phyloP scores from a whole-genome alignment of 2,329 filamentous ascomycete genomes.

The Fusarium tuaranense region DNA sequence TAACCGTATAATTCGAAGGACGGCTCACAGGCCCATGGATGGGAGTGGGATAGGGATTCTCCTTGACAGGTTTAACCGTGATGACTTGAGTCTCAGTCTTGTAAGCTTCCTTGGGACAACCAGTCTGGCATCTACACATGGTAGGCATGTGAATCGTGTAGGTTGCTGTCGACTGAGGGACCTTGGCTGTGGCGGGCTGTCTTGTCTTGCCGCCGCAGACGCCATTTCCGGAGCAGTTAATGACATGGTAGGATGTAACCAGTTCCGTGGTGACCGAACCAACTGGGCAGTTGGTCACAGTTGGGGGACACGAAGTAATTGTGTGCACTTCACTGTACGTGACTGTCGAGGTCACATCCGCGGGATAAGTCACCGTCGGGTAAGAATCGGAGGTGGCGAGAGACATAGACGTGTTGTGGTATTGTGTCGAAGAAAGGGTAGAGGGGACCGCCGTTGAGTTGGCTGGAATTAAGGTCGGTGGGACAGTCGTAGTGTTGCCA shows the following conservation, averaged over 20 bases:
- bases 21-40: not conserved
- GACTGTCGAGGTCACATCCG: constrained; percentile 42
- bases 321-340: constrained; percentile 46
- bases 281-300: constrained; percentile 43
- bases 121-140: not conserved
- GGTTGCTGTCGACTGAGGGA: not conserved
- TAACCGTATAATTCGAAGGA: not conserved
- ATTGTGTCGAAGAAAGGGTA: constrained; percentile 23
- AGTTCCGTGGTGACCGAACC: constrained; percentile 46
- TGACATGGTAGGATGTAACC: constrained; percentile 47
- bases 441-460: not conserved
- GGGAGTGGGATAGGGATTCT: not conserved
- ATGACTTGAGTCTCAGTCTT: not conserved
- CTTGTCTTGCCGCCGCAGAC: not conserved
- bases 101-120: not conserved
- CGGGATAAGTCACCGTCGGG: not conserved
- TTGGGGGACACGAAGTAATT: constrained; percentile 47
- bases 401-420: constrained; percentile 27
- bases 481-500: constrained; percentile 22
- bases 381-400: not conserved
- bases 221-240: constrained; percentile 48
- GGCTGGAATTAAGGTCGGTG: constrained; percentile 20
- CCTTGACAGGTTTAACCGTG: not conserved
- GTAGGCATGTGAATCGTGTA: not conserved
- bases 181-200: not conserved